A percentile compares a stretch with the other conserved stretches of the same genome.
phyloP scores from a whole-genome alignment of 163 green algal genomes.

The Chloroidium sp. region DNA sequence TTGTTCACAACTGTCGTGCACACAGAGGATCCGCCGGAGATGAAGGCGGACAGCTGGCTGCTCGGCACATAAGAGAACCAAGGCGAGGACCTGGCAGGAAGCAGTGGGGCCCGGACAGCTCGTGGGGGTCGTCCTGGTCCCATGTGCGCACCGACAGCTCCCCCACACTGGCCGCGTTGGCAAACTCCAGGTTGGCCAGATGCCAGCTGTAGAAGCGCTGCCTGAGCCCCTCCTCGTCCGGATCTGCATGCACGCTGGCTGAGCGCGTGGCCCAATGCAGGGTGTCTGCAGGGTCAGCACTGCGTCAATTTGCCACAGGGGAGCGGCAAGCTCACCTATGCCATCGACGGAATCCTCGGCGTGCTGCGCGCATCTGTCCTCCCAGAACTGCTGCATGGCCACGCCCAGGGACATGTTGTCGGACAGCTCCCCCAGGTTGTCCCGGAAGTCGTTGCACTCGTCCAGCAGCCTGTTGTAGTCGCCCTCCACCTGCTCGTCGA shows the following conservation, averaged over 20 bases:
- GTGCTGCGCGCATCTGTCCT: neutral
- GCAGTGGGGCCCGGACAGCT: slow-evolving; percentile 65
- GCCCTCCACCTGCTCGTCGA: slow-evolving; percentile 36
- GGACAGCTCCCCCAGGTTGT: slow-evolving; percentile 34
- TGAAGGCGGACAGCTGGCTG: too few relatives aligned
- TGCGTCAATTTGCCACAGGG: too few relatives aligned
- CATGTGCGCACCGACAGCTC: slow-evolving; percentile 66
- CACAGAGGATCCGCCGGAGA: too few relatives aligned
- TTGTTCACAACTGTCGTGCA: too few relatives aligned
- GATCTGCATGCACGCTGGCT: too few relatives aligned
- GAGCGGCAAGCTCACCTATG: slow-evolving; percentile 26
- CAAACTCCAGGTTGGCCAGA: slow-evolving; percentile 86
- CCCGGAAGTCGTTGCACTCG: slow-evolving; percentile 34
- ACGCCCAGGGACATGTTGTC: slow-evolving; percentile 43
- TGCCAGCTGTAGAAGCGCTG: slow-evolving; percentile 70
- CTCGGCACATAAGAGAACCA: too few relatives aligned
- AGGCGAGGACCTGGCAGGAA: slow-evolving; percentile 37
- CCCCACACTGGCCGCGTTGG: slow-evolving; percentile 56
- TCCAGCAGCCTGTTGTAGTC: slow-evolving; percentile 73
- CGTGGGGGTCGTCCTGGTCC: slow-evolving; percentile 92
- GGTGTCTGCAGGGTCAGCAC: too few relatives aligned
- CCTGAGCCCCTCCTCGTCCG: too few relatives aligned
- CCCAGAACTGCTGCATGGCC: slow-evolving; percentile 49
- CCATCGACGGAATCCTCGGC: neutral
- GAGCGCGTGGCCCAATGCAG: too few relatives aligned